Conservation (phyloP, 2,329 filamentous ascomycete species). For the Penicillium aurantiogriseum region DNA sequence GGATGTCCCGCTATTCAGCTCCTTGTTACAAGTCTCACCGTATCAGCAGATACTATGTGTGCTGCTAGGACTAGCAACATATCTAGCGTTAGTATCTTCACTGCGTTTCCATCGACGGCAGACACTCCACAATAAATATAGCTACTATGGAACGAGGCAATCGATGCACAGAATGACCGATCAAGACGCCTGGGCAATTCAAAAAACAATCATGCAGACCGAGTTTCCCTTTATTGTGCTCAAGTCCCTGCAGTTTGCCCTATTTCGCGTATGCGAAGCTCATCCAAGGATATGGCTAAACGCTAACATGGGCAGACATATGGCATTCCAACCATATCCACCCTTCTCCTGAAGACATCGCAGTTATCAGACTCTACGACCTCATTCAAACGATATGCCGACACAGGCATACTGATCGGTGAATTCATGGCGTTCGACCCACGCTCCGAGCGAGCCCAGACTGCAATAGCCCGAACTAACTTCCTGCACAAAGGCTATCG, state of each 20-base stretch:
- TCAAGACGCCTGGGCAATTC: conserved; percentile 37
- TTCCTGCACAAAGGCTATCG: too few relatives aligned
- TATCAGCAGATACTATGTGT: conserved; percentile 9
- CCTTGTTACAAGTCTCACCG: background rate
- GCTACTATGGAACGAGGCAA: conserved; percentile 37
- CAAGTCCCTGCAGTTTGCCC: conserved; percentile 56
- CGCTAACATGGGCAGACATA: conserved; percentile 46
- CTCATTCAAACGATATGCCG: too few relatives aligned
- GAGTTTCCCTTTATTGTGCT: conserved; percentile 56
- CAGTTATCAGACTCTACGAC: too few relatives aligned
- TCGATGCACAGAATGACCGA: conserved; percentile 16
- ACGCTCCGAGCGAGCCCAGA: too few relatives aligned
- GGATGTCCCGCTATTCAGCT: background rate
- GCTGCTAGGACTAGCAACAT: conserved; percentile 15
- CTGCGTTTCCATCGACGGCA: conserved; percentile 34
- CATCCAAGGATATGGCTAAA: background rate
- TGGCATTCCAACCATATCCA: too few relatives aligned
- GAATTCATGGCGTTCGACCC: too few relatives aligned
- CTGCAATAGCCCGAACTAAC: too few relatives aligned
- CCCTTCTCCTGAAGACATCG: too few relatives aligned
- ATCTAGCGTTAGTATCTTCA: conserved; percentile 24
- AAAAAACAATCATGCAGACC: conserved; percentile 45
- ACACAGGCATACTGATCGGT: too few relatives aligned
- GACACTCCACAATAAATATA: conserved; percentile 39
- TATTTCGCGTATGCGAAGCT: conserved; percentile 50